Conservation (phyloP, 2,329 filamentous ascomycete species). For the Fusarium sp. region DNA sequence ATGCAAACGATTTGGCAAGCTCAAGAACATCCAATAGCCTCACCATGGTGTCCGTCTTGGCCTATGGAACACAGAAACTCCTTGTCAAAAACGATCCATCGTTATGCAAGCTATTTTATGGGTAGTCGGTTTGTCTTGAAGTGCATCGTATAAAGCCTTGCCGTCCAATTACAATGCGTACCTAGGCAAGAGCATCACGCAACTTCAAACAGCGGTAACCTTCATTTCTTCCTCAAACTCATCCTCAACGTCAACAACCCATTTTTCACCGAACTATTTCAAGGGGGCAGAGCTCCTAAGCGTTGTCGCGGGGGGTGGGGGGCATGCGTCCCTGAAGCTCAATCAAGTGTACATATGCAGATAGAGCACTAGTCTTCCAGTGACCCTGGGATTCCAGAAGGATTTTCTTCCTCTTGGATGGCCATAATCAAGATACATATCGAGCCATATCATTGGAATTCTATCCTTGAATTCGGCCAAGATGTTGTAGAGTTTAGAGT, state of each 20-base stretch:
- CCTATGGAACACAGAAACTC: background rate
- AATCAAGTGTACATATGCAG: no score
- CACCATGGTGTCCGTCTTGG: no score
- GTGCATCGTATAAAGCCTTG: background rate
- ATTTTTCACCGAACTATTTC: accelerated
- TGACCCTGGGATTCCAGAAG: no score
- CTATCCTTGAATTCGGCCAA: no score
- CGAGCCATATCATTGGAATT: no score
- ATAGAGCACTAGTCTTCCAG: no score
- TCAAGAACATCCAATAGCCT: no score
- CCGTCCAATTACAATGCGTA: background rate
- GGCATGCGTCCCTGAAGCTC: conserved; percentile 25
- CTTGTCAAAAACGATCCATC: background rate
- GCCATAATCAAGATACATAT: no score
- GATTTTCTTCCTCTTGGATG: no score
- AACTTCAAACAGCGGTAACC: accelerated
- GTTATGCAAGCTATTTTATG: background rate
- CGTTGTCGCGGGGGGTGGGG: conserved; percentile 20
- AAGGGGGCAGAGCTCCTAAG: conserved; percentile 18
- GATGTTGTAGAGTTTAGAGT: no score
- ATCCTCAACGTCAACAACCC: accelerated
- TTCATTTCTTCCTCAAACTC: background rate
- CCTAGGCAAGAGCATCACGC: background rate
- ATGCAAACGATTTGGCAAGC: no score
- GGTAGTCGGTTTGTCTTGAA: background rate